Base-by-base conservation (phyloP, 75 land plant species). In the Sequoia sempervirens region DNA sequence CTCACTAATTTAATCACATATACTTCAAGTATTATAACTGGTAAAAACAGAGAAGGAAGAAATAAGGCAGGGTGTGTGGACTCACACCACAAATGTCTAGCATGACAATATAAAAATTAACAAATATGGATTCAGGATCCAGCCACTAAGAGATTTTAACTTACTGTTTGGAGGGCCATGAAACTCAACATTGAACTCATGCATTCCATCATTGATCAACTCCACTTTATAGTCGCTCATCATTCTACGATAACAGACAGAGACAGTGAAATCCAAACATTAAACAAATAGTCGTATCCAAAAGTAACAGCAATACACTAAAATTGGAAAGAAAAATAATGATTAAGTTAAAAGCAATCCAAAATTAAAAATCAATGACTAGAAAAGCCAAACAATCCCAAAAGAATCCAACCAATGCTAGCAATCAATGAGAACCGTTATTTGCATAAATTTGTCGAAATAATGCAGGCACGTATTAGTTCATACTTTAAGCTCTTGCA, bases 111-210 rank as follows among this genome's bases (percentile, higher is more conserved):
- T 40, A 45, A 11, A 26, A 3, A 41, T n/a, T 11, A 26, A n/a
- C 50, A 78, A 78, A n/a, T 13, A 78, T 78, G 80, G 50, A 23
- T 45, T 52, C n/a, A 78, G 26, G 45, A 10, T n/a, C 46, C 30
- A 45, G 13, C 26, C 26, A 18, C 80, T 26, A 78, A 8, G 69
- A 38, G 47, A 53, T 30, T 83, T 84, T 52, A 52, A 82, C 85
- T 70, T 92, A 96, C 98, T 94, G 45, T 94, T 96, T 36, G 82
- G 88, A 17, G 98, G 98, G 47, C 98, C 98, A 82, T 96, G 91
- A 80, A 96, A 96, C 74, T 93, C 89, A 26, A 91, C 94, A 84
- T 87, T 89, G 86, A 96, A 96, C 86, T 34, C 36, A 34, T 34
- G 36, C 36, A 34, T 34, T 34, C 36, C 36, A 34, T 34, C 36